A percentile compares a stretch with the other conserved stretches of the same genome.
phyloP scores from a whole-genome alignment of 2,329 filamentous ascomycete genomes.

The Scedosporium apiospermum region DNA sequence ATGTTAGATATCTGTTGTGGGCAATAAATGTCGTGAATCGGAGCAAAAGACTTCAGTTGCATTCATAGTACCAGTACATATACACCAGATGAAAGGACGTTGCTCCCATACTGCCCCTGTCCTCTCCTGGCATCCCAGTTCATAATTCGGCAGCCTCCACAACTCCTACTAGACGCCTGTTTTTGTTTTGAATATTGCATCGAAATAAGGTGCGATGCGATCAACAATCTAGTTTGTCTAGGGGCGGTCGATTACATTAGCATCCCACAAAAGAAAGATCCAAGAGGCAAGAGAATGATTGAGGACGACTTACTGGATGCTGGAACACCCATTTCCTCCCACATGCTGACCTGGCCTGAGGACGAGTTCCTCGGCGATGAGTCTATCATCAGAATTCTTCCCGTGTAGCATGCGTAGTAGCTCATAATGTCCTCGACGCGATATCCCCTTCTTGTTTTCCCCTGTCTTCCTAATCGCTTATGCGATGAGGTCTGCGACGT shows the following conservation, averaged over 20 bases:
- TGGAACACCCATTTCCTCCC: slow-evolving; percentile 10
- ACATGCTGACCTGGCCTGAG: neutral
- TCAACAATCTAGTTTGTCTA: no score
- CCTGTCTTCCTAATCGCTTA: slow-evolving; percentile 19
- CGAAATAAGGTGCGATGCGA: neutral
- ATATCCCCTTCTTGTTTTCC: neutral
- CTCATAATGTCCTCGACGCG: neutral
- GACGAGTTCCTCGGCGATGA: neutral
- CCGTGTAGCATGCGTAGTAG: neutral
- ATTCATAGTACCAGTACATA: neutral
- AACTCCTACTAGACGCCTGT: neutral
- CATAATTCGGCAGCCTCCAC: neutral
- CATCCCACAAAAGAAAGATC: no score
- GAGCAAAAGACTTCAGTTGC: neutral
- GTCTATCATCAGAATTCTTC: neutral
- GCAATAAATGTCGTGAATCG: neutral
- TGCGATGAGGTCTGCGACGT: slow-evolving; percentile 57
- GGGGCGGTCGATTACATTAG: no score
- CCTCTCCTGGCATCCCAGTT: neutral
- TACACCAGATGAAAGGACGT: neutral
- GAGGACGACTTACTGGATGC: slow-evolving; percentile 4
- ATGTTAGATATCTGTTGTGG: no score
- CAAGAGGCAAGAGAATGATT: slow-evolving; percentile 7
- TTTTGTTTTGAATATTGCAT: neutral
- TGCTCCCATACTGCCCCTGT: neutral